These are phyloP conservation scores for Babesia bigemina DNA, from an alignment of 169 alveolate species.

Conservation along the genomic window DNA sequence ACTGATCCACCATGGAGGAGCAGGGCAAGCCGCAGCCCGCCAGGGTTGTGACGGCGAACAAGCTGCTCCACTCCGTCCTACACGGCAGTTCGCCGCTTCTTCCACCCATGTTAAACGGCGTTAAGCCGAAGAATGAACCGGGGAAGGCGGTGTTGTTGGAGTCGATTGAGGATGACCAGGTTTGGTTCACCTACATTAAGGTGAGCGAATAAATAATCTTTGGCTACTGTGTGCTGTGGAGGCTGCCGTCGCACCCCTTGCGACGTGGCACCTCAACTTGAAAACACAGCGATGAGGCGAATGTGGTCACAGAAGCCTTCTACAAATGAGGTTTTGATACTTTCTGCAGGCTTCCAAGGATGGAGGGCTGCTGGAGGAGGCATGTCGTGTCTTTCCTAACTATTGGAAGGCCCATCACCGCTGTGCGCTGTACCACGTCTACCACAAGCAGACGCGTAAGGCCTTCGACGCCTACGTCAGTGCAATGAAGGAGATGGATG, in stretches of 20 bases:
- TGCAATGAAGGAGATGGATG: constrained; percentile 33
- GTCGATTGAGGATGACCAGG: constrained; percentile 50
- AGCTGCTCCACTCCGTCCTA: constrained; percentile 46
- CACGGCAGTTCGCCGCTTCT: constrained; percentile 47
- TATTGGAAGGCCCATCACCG: constrained; percentile 66
- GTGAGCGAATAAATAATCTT: constrained; percentile 4
- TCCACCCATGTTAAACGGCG: constrained; percentile 27
- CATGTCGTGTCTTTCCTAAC: constrained; percentile 52
- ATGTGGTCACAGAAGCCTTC: neutral
- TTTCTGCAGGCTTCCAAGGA: constrained; percentile 32
- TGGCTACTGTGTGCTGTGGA: neutral
- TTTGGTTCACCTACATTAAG: constrained; percentile 54
- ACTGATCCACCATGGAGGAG: constrained; percentile 16
- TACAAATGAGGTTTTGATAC: neutral
- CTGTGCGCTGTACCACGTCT: constrained; percentile 54
- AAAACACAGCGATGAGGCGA: neutral
- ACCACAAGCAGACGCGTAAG: constrained; percentile 20
- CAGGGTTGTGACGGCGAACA: constrained; percentile 51
- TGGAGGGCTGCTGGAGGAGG: constrained; percentile 46
- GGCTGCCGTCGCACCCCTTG: neutral
- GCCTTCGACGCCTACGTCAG: constrained; percentile 53
- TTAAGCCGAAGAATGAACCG: constrained; percentile 36
- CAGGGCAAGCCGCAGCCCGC: constrained; percentile 8
- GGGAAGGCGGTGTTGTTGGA: constrained; percentile 33
- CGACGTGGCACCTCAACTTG: neutral